Evolutionary conservation across 202 grass and related monocot species (phyloP), one percentile per base, ranked within the genome.

Genomic region (Elaeis oleifera): DNA sequence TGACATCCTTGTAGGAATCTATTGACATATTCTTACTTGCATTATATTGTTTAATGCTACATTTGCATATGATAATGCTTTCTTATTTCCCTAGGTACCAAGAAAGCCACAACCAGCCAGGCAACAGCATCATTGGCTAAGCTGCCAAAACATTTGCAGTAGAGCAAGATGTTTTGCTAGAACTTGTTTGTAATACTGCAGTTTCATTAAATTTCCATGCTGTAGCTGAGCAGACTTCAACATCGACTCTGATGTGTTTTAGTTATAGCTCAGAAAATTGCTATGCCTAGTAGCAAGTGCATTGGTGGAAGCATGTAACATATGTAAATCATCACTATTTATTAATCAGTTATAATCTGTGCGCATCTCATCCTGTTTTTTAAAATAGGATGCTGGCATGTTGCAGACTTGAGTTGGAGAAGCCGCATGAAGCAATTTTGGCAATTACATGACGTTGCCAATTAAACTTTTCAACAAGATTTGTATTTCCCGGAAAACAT

Each of bases 121-220:
- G 52, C 51, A 51, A 74, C 49, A 22, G 72, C 77, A 18, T 72
- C 79, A 65, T 72, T 71, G 49, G 61, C 16, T 16, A 84, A 44
- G 63, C 36, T 67, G 3, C 66, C 67, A 25, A 91, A 72, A 73
- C 80, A 74, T 63, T 68, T 77, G 83, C 88, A 84, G 48, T 39
- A n/a, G 29, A 19, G 17, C 16, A 60, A 39, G 58, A 18, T 24
- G 6, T 60, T 39, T 32, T 18, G 1, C 5, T 16, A 9, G 6
- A 60, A 39, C 2, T 16, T 7, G 1, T 32, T 59, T 60, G 36
- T 32, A 17, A 18, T 18, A 27, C 58, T 60, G 13, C 16, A 60
- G 24, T 60, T 44, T 44, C 36, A 14, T 44, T 13, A 44, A 60
- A 60, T 32, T 17, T 18, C 3, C 13, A 14, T 56, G 22, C 22